Base-by-base conservation (phyloP, 2,329 filamentous ascomycete genomes). In the Colletotrichum incanum region DNA sequence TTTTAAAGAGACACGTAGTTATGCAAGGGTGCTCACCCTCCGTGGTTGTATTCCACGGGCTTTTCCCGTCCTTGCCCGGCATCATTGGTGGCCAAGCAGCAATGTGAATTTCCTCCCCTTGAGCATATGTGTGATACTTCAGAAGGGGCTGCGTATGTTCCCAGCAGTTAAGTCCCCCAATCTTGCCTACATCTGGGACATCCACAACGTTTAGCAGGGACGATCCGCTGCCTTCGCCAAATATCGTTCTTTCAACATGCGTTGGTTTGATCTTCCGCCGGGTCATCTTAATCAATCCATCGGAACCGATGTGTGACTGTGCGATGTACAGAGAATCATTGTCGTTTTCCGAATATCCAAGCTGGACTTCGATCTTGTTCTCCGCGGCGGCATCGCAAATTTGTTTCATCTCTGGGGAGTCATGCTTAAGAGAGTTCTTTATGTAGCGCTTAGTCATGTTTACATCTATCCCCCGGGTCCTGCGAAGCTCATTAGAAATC, bases 111-210 rank as follows among this genome's bases (percentile, higher is more conserved):
- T 79, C 75, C 23, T 79, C 78, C 1, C 76, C 76, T 7, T 72
- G 71, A 5, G 77, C 74, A 9, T 77, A 75, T 5, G 76, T 78
- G 43, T 78, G 75, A 1, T 74, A 67, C 79, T 67, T 43, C 75
- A 85, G 80, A 77, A 87, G 84, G 5, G 84, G 87, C 77, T 88
- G 88, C 77, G 87, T 85, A 73, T 90, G 86, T 75, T 89, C 86
- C 86, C 86, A 89, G 79, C 87, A 89, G 75, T 88, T 88, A 31
- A 90, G 79, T 11, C 84, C 85, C 0, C 88, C 88, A 11, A 90
- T 81, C 9, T 84, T 85, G 3, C 87, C 87, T n/a, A n/a, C n/a
- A 58, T 88, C 85, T 2, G 83, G 81, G 1, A 85, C 85, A 47
- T 86, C 82, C 7, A 85, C 82, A 0, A 90, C 88, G 43, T 84